Conservation (phyloP, 331 rosid genomes). For the Malus hybrid region DNA sequence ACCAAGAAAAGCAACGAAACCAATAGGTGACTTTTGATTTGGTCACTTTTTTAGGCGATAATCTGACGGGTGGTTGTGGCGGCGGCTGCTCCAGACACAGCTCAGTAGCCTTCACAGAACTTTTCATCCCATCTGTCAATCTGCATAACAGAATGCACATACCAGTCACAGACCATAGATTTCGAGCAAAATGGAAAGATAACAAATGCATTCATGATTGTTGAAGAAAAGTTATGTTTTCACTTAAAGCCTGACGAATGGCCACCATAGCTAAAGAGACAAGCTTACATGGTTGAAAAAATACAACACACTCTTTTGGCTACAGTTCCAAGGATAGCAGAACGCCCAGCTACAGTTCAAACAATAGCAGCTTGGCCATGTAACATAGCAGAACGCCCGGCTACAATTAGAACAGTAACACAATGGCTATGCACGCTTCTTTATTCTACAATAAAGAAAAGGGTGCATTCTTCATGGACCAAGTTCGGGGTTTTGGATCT, state of each 20-base stretch:
- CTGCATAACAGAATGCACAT: conserved; percentile 31
- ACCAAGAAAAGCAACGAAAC: conserved; percentile 37
- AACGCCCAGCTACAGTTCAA: conserved; percentile 25
- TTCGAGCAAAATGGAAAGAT: conserved; percentile 1
- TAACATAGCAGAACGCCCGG: conserved; percentile 23
- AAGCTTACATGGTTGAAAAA: conserved; percentile 35
- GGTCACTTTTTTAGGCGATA: background rate
- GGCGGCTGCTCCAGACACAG: conserved; percentile 1
- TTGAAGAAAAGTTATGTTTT: background rate
- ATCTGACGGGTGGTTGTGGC: background rate
- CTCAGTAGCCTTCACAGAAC: background rate
- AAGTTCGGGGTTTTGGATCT: background rate
- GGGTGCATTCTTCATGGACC: conserved; percentile 23
- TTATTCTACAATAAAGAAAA: conserved; percentile 46
- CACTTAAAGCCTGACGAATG: conserved; percentile 4
- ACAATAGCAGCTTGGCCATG: conserved; percentile 28
- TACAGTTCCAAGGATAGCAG: conserved; percentile 30
- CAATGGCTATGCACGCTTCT: conserved; percentile 24
- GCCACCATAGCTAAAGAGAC: conserved; percentile 20
- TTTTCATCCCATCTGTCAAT: conserved; percentile 26
- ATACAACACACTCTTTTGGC: conserved; percentile 13
- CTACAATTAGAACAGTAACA: conserved; percentile 39
- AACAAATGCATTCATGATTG: background rate
- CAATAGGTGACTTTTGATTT: conserved; percentile 10
- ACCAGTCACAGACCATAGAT: background rate